A percentile compares a stretch with the other conserved stretches of the same genome.
phyloP scores from a whole-genome alignment of 768 basidiomycete genomes.

The Naganishia antarctica region DNA sequence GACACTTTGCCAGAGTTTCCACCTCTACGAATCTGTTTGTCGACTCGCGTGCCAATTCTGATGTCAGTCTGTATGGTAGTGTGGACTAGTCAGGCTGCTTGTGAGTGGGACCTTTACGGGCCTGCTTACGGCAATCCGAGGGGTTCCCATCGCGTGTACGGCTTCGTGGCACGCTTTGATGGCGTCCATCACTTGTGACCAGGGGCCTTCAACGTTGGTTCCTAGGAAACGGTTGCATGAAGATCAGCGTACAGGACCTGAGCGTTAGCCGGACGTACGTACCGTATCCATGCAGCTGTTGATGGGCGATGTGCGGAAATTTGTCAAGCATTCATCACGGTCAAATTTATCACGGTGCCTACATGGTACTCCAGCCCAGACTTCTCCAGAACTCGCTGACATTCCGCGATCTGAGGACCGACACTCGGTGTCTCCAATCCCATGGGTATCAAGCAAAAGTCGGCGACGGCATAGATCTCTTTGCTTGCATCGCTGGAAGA shows the following conservation, averaged over 20 bases:
- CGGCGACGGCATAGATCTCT: constrained; percentile 47
- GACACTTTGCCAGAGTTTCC: constrained; percentile 76
- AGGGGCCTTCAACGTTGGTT: constrained; percentile 86
- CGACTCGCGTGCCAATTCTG: constrained; percentile 82
- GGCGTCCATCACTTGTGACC: constrained; percentile 73
- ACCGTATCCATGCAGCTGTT: constrained; percentile 14
- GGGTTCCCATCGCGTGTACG: constrained; percentile 44
- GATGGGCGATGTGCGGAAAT: too few relatives aligned
- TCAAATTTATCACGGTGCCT: too few relatives aligned
- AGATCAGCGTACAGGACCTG: neutral
- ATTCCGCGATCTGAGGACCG: constrained; percentile 50
- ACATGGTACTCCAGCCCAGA: constrained; percentile 76
- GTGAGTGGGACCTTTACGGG: neutral
- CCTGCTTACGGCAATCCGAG: constrained; percentile 41
- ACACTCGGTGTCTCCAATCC: constrained; percentile 40
- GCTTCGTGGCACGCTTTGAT: constrained; percentile 79
- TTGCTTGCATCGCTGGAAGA: neutral
- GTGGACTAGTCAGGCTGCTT: neutral
- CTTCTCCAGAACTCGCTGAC: constrained; percentile 73
- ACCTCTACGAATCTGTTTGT: constrained; percentile 58
- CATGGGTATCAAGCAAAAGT: constrained; percentile 49
- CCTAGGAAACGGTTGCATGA: neutral
- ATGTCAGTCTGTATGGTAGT: constrained; percentile 72
- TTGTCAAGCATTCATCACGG: too few relatives aligned
- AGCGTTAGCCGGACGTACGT: neutral